Conservation (phyloP, 2,329 filamentous ascomycete species). For the Aspergillus pseudoterreus region DNA sequence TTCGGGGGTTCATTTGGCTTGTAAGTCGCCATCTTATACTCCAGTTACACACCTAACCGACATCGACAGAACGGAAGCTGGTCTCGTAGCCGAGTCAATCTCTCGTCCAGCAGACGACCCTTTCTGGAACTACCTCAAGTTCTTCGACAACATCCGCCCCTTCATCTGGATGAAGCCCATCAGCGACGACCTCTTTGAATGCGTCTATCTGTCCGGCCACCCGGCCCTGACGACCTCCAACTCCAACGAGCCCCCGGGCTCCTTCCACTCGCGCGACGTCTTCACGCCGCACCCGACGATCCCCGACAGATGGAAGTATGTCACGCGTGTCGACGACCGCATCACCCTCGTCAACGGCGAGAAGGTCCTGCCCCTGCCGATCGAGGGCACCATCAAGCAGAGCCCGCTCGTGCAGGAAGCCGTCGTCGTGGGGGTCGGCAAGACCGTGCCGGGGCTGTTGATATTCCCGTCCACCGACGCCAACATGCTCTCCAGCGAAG, state of each 20-base stretch:
- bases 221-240: slow-evolving; percentile 30
- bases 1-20: slow-evolving; percentile 41
- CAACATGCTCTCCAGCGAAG: slow-evolving; percentile 22
- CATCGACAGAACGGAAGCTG: slow-evolving; percentile 38
- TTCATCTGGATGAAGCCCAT: slow-evolving; percentile 39
- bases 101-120: slow-evolving; percentile 35
- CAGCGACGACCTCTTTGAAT: slow-evolving; percentile 23
- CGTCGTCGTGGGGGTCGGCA: slow-evolving; percentile 27
- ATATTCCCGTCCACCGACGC: slow-evolving; percentile 24
- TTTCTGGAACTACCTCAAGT: slow-evolving; percentile 43
- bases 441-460: slow-evolving; percentile 25
- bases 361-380: slow-evolving; percentile 31
- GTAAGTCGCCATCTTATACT: slow-evolving; percentile 20
- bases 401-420: slow-evolving; percentile 28
- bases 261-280: slow-evolving; percentile 31
- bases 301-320: slow-evolving; percentile 30
- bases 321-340: slow-evolving; percentile 29
- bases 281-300: slow-evolving; percentile 30
- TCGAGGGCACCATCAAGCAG: slow-evolving; percentile 32
- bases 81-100: slow-evolving; percentile 42
- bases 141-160: slow-evolving; percentile 34
- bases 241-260: slow-evolving; percentile 29
- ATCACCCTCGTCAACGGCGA: slow-evolving; percentile 32
- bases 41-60: slow-evolving; percentile 3
- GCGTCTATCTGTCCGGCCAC: slow-evolving; percentile 29